Evolutionary conservation across 1,284 basidiomycete species (phyloP).

Genomic region (Puccinia triticina): DNA sequence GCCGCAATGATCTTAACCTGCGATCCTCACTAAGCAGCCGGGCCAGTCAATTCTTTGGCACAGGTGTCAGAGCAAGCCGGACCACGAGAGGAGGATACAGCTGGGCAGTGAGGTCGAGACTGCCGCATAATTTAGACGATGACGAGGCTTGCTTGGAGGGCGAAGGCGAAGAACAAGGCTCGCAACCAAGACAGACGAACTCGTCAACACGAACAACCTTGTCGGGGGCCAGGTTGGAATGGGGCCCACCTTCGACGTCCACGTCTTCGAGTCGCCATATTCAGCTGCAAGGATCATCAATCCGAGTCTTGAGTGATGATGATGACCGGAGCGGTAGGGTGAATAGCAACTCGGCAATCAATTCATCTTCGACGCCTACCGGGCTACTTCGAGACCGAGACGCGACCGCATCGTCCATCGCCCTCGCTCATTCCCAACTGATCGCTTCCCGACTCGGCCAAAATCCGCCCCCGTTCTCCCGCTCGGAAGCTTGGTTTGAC

Average conservation of each 20-base stretch:
- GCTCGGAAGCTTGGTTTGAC: slow-evolving; percentile 23
- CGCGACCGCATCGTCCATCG: not conserved
- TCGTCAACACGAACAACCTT: not conserved
- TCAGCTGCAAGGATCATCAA: slow-evolving; percentile 15
- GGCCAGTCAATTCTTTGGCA: not conserved
- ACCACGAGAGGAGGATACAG: slow-evolving; percentile 17
- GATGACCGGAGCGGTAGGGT: slow-evolving; percentile 1
- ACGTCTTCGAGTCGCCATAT: slow-evolving; percentile 16
- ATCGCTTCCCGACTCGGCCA: slow-evolving; percentile 3
- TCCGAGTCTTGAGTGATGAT: slow-evolving; percentile 19
- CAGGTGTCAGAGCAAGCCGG: slow-evolving; percentile 2
- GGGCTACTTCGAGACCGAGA: not conserved
- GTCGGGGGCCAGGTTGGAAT: slow-evolving; percentile 11
- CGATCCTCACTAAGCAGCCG: not conserved
- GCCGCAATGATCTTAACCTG: not conserved
- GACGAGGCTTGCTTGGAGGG: slow-evolving; percentile 35
- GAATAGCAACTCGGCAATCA: not conserved
- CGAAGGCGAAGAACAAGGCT: slow-evolving; percentile 13
- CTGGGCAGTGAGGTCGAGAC: slow-evolving; percentile 25
- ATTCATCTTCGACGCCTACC: not conserved
- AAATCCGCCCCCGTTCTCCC: not conserved
- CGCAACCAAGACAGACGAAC: not conserved
- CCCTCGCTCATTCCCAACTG: slow-evolving; percentile 9
- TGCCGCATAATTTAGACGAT: slow-evolving; percentile 11
- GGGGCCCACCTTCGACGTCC: slow-evolving; percentile 6